Evolutionary conservation across 2,329 filamentous ascomycete genomes (phyloP), one percentile per base, ranked within the genome.

Genomic region (Tolypocladium pustulatum): DNA sequence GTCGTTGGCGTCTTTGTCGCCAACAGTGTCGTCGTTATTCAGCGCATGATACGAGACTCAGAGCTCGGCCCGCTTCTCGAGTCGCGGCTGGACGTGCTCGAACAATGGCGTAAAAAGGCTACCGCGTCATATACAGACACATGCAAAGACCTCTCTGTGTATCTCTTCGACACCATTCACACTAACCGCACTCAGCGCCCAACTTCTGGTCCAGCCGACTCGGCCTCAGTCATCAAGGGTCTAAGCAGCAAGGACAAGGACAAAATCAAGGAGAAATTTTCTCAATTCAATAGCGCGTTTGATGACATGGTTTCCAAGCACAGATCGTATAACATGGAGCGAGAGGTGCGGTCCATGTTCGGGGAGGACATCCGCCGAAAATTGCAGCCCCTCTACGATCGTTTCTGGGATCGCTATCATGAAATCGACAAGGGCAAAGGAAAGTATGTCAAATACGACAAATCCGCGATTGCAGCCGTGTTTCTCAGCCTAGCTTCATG

Each of bases 381-480:
- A 76, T 87, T 99, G 58, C 93, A 97, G 75, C 92, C 93, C 58
- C 80, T 99, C 17, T 99, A 99, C 75, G 89, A 88, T 62, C 83
- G 94, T 53, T 99, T 99, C 75, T 97, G 91, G 86, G 94, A 97
- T 74, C 84, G 93, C 34, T 99, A 99, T 71, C 92, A 97, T 71
- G 94, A 97, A 74, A 86, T 97, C 63, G 93, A 97, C 75, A 97
- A 96, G 78, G 94, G 94, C 60, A 95, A 92, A 75, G 93, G 93
- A 65, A 99, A 99, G 74, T 96, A 97, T 73, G 91, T 96, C 71
- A 97, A 96, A 77, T 97, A 96, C 71, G 92, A 97, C 76, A 97
- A 97, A 78, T 80, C 80, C 46, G 83, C 85, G 54, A 87, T 99
- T 67, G 84, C 88, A 54, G 83, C 83, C 27, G 79, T 87, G 12